Base-by-base conservation (phyloP, 306 rosid species). In the Mucuna pruriens region DNA sequence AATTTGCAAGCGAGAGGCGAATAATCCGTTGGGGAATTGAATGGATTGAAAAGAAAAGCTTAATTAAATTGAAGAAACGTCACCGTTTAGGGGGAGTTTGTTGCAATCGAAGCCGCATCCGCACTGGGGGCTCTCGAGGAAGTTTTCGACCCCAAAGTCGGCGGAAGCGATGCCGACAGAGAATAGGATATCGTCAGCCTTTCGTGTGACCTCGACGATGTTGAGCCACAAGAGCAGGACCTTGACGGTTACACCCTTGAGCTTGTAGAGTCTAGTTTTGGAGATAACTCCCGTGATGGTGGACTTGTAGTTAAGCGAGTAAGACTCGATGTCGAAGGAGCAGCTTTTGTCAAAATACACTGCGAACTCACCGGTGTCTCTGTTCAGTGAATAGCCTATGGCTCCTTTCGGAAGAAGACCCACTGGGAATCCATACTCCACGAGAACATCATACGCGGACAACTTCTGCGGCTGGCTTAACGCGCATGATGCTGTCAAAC, bases 341-440 rank as follows among this genome's bases (percentile, higher is more conserved):
- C 94, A 90, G 1, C 67, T 61, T 40, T 71, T 84, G 2, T 77
- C 74, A 6, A 81, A 71, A 48, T 73, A 87, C 22, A 80, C 89
- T 0, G 77, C 49, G 72, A 92, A 92, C 6, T 79, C 63, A 0
- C 97, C 93, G 0, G 92, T 86, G 1, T 78, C 78, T 44, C 17
- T 46, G 85, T 92, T 74, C 0, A 92, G 54, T 1, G 90, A 58
- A 29, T 92, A 92, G 11, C 88, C 91, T 0, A 87, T 55, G 0
- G 85, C 88, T 0, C 94, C 97, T 13, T 34, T 58, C 2, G 97
- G 97, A n/a, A 89, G 91, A 71, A 92, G 80, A 40, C 97, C 94
- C 23, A 58, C 66, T 11, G 97, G 97, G 54, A 92, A 87, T 2
- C 75, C 85, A 10, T 92, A 89, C 34, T 87, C 84, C 54, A 48